A percentile compares a stretch with the other conserved stretches of the same genome.
Evolutionary conservation across 345 rosid genomes (phyloP).

Genomic region (Pugionium cornutum): DNA sequence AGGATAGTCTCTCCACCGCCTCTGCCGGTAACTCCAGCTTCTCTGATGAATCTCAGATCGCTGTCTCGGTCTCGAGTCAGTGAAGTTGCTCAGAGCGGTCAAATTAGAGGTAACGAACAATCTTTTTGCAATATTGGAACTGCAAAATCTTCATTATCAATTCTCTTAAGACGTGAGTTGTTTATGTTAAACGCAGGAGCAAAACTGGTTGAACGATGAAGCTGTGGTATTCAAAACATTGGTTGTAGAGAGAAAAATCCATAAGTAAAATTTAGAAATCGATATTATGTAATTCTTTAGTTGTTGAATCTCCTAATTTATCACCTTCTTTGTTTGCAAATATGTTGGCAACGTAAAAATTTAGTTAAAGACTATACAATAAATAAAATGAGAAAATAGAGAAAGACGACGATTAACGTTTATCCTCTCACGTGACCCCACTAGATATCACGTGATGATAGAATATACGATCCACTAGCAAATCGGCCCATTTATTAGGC

Average conservation of each 20-base stretch:
- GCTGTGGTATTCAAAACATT: constrained; percentile 25
- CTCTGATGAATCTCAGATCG: constrained; percentile 47
- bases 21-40: constrained; percentile 77
- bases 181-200: constrained; percentile 35
- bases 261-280: constrained; percentile 26
- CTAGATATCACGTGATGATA: constrained; percentile 31
- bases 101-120: constrained; percentile 59
- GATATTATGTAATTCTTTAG: constrained; percentile 26
- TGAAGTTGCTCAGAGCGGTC: constrained; percentile 48
- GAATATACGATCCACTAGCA: constrained; percentile 22
- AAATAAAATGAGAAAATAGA: not conserved
- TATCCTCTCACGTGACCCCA: constrained; percentile 2
- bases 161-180: constrained; percentile 8
- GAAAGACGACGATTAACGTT: not conserved
- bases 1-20: constrained; percentile 70
- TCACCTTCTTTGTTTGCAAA: not conserved
- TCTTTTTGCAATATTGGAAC: constrained; percentile 5
- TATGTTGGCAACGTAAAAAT: not conserved
- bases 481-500: constrained; percentile 26
- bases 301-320: constrained; percentile 23
- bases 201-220: constrained; percentile 27
- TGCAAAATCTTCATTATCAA: constrained; percentile 8
- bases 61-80: constrained; percentile 43
- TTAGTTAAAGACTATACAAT: not conserved
- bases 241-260: constrained; percentile 13